Evolutionary conservation across 805 yeast genomes (phyloP).

Genomic region (Ascoidea asiatica): DNA sequence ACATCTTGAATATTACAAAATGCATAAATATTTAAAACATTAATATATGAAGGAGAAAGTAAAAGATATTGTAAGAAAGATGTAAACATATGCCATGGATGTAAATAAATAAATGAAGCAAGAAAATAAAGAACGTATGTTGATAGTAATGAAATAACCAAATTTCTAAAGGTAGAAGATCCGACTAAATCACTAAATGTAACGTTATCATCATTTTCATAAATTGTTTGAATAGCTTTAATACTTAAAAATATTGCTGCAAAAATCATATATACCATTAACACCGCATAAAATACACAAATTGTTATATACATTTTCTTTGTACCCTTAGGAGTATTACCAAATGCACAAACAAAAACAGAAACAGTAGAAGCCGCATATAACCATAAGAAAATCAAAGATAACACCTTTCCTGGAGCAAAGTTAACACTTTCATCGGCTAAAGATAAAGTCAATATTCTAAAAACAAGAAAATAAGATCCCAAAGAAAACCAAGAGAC

Average conservation of each 20-base stretch:
- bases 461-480: constrained; percentile 47
- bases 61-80: constrained; percentile 38
- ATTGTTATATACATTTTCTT: constrained; percentile 37
- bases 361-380: constrained; percentile 43
- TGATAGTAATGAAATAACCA: constrained; percentile 44
- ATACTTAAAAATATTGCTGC: constrained; percentile 47
- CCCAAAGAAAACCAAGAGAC: constrained; percentile 55
- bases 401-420: constrained; percentile 33
- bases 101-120: constrained; percentile 44
- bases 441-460: constrained; percentile 43
- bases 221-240: constrained; percentile 28
- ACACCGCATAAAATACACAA: constrained; percentile 41
- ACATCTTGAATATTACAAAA: constrained; percentile 62
- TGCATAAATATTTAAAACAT: constrained; percentile 50
- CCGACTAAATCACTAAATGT: constrained; percentile 35
- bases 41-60: constrained; percentile 37
- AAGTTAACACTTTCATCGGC: constrained; percentile 30
- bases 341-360: constrained; percentile 49
- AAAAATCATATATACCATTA: constrained; percentile 45
- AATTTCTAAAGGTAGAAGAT: constrained; percentile 30
- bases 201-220: constrained; percentile 16
- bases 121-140: constrained; percentile 50
- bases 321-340: constrained; percentile 53
- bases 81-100: constrained; percentile 55
- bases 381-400: constrained; percentile 40